phyloP scores from a whole-genome alignment of 2,329 filamentous ascomycete genomes.

The Fusarium torulosum region DNA sequence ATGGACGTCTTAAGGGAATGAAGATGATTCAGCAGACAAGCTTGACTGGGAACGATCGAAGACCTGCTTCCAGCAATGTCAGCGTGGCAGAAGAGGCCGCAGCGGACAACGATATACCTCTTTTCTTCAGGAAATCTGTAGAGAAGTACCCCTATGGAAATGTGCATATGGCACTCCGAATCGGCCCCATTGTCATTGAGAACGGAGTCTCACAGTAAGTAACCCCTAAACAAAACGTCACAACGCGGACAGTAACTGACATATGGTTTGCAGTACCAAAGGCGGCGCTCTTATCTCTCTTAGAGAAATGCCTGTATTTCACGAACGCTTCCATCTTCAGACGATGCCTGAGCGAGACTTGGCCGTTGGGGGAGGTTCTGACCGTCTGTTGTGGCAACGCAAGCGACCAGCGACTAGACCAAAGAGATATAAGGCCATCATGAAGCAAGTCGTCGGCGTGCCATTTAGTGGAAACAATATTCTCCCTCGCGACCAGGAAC shows the following conservation, averaged over 20 bases:
- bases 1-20: constrained; percentile 22
- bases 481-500: constrained; percentile 43
- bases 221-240: too few relatives aligned
- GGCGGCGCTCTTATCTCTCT: constrained; percentile 48
- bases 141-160: constrained; percentile 55
- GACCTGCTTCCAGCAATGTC: constrained; percentile 23
- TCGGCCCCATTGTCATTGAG: constrained; percentile 57
- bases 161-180: constrained; percentile 56
- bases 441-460: constrained; percentile 57
- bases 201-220: constrained; percentile 56
- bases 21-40: constrained; percentile 20
- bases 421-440: constrained; percentile 54
- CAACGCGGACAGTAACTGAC: not conserved
- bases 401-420: constrained; percentile 13
- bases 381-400: constrained; percentile 30
- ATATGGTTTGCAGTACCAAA: constrained; percentile 33
- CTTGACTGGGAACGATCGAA: constrained; percentile 18
- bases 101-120: constrained; percentile 47
- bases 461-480: constrained; percentile 52
- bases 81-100: constrained; percentile 32
- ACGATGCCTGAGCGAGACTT: constrained; percentile 31
- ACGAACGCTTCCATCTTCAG: constrained; percentile 42
- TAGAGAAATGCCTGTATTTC: constrained; percentile 38
- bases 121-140: constrained; percentile 48
- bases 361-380: constrained; percentile 29